Conservation (phyloP, 1,139 yeast species). For the Scheffersomyces illinoinensis region DNA sequence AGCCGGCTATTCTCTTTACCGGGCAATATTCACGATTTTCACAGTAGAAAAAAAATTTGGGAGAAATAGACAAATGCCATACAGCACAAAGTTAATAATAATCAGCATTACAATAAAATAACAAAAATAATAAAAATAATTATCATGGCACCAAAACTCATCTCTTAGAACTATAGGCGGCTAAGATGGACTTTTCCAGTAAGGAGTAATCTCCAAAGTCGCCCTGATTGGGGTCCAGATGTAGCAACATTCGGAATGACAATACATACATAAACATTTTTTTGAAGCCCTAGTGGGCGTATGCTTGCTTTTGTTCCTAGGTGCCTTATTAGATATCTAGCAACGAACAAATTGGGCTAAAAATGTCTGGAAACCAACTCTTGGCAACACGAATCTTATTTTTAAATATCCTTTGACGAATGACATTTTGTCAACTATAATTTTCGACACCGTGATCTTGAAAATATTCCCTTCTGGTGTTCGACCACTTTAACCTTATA, state of each 20-base stretch:
- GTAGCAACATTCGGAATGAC: background rate
- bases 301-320: background rate
- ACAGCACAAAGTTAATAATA: background rate
- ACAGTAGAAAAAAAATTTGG: no score
- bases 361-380: background rate
- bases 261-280: background rate
- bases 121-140: no score
- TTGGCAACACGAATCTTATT: background rate
- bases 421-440: background rate
- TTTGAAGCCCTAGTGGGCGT: background rate
- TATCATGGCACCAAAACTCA: background rate
- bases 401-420: background rate
- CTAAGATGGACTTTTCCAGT: background rate
- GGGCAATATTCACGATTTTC: no score
- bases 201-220: background rate
- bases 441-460: background rate
- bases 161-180: background rate
- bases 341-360: background rate
- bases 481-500: background rate
- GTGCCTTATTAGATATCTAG: background rate
- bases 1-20: no score
- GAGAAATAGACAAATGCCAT: background rate
- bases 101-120: background rate
- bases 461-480: background rate
- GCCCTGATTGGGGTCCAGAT: background rate